Conservation (phyloP, 2,329 filamentous ascomycete genomes). For the Thermothelomyces thermophilus region DNA sequence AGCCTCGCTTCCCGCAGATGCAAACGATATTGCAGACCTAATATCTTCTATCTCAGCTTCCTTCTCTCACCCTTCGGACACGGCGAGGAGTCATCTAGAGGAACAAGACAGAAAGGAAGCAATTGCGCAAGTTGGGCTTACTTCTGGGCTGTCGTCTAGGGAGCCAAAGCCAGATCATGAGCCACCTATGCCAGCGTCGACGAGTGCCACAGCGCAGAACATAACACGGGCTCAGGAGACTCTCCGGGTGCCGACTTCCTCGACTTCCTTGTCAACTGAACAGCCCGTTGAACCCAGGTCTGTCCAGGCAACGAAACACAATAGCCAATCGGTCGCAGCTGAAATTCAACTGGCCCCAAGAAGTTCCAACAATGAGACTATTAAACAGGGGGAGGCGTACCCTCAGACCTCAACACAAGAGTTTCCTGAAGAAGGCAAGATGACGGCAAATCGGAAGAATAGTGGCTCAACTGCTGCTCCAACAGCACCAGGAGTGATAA, state of each 20-base stretch:
- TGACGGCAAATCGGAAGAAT: background rate
- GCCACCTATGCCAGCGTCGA: background rate
- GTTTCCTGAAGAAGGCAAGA: too few species aligned
- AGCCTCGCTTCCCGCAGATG: slow-evolving; percentile 15
- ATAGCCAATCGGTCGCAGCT: too few species aligned
- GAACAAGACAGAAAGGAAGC: background rate
- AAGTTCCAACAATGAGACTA: background rate
- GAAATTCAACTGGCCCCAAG: background rate
- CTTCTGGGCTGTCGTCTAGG: background rate
- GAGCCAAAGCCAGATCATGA: background rate
- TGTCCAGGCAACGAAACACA: background rate
- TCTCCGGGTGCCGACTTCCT: background rate
- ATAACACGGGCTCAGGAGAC: background rate
- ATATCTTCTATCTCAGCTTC: slow-evolving; percentile 19
- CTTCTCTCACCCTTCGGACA: background rate
- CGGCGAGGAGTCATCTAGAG: background rate
- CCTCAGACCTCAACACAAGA: too few species aligned
- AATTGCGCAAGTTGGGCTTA: background rate
- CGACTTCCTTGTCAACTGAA: background rate
- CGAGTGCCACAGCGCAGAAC: background rate
- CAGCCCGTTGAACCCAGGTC: background rate
- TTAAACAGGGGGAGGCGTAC: background rate
- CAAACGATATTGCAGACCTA: slow-evolving; percentile 19
- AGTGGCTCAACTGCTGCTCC: background rate
- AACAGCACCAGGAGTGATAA: background rate